Evolutionary conservation across 2,329 filamentous ascomycete genomes (phyloP).

Genomic region (Cladosporium oxysporum): DNA sequence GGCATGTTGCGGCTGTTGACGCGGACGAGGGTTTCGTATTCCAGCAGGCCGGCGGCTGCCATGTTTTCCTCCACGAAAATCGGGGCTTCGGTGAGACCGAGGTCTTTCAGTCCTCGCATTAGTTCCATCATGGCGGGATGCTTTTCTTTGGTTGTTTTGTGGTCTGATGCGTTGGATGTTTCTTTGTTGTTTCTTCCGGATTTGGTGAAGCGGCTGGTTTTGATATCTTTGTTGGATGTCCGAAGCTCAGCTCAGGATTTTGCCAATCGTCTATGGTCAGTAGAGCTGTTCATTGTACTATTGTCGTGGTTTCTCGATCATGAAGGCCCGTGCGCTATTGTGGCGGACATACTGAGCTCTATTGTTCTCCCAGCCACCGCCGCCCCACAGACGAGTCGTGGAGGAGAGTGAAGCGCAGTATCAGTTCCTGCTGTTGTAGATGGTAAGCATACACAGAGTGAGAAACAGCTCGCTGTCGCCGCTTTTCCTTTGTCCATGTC

Average conservation of each 20-base stretch:
- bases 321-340: not conserved
- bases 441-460: not conserved
- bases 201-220: not conserved
- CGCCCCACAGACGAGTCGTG: not conserved
- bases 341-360: not conserved
- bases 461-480: not conserved
- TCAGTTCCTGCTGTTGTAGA: not conserved
- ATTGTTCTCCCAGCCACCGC: not conserved
- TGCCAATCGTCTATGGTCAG: not conserved
- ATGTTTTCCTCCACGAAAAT: too few relatives aligned
- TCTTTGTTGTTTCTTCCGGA: not conserved
- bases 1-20: not conserved
- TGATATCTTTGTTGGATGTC: not conserved
- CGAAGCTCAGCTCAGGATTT: not conserved
- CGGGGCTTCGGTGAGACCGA: not conserved
- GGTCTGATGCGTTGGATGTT: not conserved
- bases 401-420: not conserved
- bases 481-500: not conserved
- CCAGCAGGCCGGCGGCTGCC: not conserved
- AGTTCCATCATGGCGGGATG: not conserved
- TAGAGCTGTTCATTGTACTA: not conserved
- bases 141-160: not conserved
- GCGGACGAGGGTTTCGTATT: conserved; percentile 12
- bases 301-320: not conserved
- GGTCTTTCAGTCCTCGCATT: not conserved